Base-by-base conservation (phyloP, 2,329 filamentous ascomycete species). In the Talaromyces rugulosus region DNA sequence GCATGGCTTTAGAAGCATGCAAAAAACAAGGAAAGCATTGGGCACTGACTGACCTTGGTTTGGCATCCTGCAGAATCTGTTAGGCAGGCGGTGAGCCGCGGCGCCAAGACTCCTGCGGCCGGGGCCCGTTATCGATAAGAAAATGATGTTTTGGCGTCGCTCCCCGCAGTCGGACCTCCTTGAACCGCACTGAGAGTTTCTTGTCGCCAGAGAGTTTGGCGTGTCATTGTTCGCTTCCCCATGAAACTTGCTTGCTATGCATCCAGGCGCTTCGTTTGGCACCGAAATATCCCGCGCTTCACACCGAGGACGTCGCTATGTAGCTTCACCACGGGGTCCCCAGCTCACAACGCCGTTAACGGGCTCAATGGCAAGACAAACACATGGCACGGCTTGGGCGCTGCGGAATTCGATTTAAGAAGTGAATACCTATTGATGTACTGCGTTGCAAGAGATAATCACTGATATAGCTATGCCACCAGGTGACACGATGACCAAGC, bases 401-500 rank as follows among this genome's bases (percentile, higher is more conserved):
- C 82, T 1, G 82, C 84, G 2, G 82, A 84, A 59, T 85, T 84
- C 67, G 81, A 86, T 67, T 80, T 86, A 65, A 77, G 84, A 66
- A 84, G 82, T 78, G 66, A 16, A n/a, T 30, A 34, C 1, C 4
- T 5, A 16, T 3, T 30, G 3, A 16, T 31, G 4, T n/a, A 27
- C 7, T 31, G 9, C 31, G 28, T 30, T 16, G 14, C 16, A 18
- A 47, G 44, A 47, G n/a, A 12, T 1, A 18, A 11, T 34, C 27
- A 14, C 27, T 59, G 40, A 51, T 42, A 11, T 9, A 30, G 2
- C 34, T 8, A n/a, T 27, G 12, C 47, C 33, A 16, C 4, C 65
- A 87, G 84, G 83, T 71, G 89, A 91, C 72, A 86, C 85, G 5
- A 82, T 89, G 71, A 96, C 92, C 3, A 90, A 88, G 1, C 91